These are phyloP conservation scores for Neurospora sp. DNA, from an alignment of 495 filamentous ascomycete species.

Conservation along the genomic window DNA sequence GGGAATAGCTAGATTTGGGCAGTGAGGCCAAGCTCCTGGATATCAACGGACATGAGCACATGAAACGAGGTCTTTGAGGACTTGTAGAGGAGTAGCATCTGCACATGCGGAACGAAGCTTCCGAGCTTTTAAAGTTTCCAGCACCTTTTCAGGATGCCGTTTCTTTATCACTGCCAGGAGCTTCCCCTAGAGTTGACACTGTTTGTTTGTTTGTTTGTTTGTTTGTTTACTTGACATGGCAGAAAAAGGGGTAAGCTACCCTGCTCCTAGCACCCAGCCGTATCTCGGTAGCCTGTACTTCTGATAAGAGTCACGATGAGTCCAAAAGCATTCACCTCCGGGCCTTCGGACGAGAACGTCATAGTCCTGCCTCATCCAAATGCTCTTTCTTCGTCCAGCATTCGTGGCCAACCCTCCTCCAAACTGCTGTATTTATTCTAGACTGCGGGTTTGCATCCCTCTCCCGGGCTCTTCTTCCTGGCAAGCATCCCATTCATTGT, in stretches of 20 bases:
- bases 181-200: not conserved
- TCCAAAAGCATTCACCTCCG: not conserved
- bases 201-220: not conserved
- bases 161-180: not conserved
- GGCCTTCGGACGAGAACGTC: not conserved
- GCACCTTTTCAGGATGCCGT: not conserved
- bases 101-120: not conserved
- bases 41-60: not conserved
- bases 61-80: not conserved
- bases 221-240: not conserved
- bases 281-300: not conserved
- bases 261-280: not conserved
- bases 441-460: not conserved
- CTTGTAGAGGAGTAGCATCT: not conserved
- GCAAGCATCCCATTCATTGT: not conserved
- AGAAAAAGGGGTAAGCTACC: not conserved
- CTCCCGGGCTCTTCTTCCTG: not conserved
- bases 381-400: not conserved
- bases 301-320: not conserved
- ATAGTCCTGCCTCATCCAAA: not conserved
- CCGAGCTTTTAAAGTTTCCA: not conserved
- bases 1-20: not conserved
- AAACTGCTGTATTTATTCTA: not conserved
- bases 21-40: not conserved
- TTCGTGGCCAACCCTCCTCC: not conserved